Base-by-base conservation (phyloP, 257 asterid species). In the Thymus mandschuricus region DNA sequence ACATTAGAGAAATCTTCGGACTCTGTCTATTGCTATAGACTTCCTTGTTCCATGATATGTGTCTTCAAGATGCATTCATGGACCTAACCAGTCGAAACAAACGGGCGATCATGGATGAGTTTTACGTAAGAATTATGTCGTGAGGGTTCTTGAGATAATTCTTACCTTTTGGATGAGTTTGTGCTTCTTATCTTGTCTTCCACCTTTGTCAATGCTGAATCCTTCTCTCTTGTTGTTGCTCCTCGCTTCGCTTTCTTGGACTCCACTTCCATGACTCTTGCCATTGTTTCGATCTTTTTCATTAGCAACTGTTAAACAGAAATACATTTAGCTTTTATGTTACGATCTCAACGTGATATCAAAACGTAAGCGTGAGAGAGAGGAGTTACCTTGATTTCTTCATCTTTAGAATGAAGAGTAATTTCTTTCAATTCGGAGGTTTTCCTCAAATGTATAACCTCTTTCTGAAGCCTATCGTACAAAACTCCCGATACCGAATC, bases 381-480 rank as follows among this genome's bases (percentile, higher is more conserved):
- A 44, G 74, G 56, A 41, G 21, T 60, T 70, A 89, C 98, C 92
- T 86, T 86, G 63, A 91, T 86, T 66, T 89, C 95, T 72, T 89
- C 97, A 21, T 89, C 92, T 85, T 88, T 89, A 34, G 92, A 72
- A 49, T 73, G 79, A 83, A 93, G 80, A 64, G 64, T 77, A 29
- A 50, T 44, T 0, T 84, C 92, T 83, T 87, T 91, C 67, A 77
- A 57, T 41, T 85, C 87, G 66, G 87, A 86, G 46, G 79, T 56
- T 79, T 89, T 93, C 79, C 96, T 91, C 83, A 89, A 79, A 50
- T 51, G 74, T 64, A 87, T 73, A 74, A 93, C 95, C 81, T 93
- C 98, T 83, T 81, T 93, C 86, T 93, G 98, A 56, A 91, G 96
- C 80, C 81, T 80, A 80, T 93, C 98, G 34, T 91, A 93, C 66